Evolutionary conservation across 2,329 filamentous ascomycete genomes (phyloP).

Genomic region (Colletotrichum lini): DNA sequence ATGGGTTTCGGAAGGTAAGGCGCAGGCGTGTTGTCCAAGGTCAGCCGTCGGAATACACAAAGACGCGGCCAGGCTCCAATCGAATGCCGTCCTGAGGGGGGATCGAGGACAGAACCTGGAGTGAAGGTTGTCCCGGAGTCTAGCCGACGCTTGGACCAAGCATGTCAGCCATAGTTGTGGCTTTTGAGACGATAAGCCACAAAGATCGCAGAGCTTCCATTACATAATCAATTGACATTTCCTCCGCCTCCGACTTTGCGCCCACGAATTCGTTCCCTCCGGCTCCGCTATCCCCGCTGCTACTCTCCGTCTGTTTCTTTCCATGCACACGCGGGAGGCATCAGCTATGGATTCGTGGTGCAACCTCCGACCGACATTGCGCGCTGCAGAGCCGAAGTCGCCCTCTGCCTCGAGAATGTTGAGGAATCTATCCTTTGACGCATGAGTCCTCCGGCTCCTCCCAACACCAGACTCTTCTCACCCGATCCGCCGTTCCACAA

Average conservation of each 20-base stretch:
- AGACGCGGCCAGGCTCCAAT: conserved; percentile 30
- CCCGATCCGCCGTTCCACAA: background rate
- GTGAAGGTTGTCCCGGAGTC: conserved; percentile 29
- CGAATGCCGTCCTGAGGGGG: conserved; percentile 28
- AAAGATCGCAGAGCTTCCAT: background rate
- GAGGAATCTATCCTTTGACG: too few species aligned
- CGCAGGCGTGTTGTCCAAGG: conserved; percentile 26
- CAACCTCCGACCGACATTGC: background rate
- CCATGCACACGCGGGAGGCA: background rate
- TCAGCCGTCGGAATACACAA: conserved; percentile 16
- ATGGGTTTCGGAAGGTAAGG: conserved; percentile 28
- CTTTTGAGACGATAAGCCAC: background rate
- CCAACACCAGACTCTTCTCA: too few species aligned
- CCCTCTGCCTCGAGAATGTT: too few species aligned
- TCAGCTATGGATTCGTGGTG: background rate
- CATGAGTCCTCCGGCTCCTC: too few species aligned
- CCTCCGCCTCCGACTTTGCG: background rate
- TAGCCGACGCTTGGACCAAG: background rate
- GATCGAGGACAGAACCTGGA: conserved; percentile 15
- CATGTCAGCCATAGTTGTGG: background rate
- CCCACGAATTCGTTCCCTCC: background rate
- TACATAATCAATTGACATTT: background rate
- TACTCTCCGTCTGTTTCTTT: background rate
- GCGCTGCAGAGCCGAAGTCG: background rate
- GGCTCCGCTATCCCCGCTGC: conserved; percentile 38